These are phyloP conservation scores for Vicia sativa DNA, from an alignment of 306 rosid genomes.

Conservation along the genomic window DNA sequence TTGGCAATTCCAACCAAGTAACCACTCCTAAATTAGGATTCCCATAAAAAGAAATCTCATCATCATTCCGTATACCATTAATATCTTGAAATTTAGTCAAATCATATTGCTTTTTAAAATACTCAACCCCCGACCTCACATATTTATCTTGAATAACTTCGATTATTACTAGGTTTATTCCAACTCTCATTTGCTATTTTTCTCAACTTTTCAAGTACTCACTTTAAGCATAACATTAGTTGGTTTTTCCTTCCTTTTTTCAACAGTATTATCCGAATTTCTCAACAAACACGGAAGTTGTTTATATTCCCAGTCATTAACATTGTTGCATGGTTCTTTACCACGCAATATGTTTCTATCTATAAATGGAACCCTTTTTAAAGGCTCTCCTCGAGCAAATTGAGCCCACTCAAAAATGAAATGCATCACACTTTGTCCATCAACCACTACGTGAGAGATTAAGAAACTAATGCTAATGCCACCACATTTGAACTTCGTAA, in stretches of 20 bases:
- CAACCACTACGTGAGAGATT: constrained; percentile 52
- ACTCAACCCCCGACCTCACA: constrained; percentile 32
- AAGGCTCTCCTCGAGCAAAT: constrained; percentile 49
- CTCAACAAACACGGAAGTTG: constrained; percentile 39
- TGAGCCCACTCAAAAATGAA: constrained; percentile 57
- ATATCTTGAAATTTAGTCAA: too few species aligned
- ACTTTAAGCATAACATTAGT: constrained; percentile 40
- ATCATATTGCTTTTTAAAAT: constrained; percentile 47
- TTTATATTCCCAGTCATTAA: constrained; percentile 8
- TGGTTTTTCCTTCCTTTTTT: constrained; percentile 56
- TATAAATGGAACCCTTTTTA: constrained; percentile 44
- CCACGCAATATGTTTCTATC: constrained; percentile 30
- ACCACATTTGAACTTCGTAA: constrained; percentile 61
- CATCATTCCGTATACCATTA: too few species aligned
- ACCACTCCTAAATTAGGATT: constrained; percentile 54
- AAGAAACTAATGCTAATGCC: constrained; percentile 44
- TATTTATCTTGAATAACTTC: constrained; percentile 50
- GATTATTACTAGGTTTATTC: background rate
- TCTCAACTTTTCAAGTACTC: constrained; percentile 47
- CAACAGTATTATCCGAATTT: background rate
- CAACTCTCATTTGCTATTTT: constrained; percentile 42
- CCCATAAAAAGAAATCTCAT: constrained; percentile 48
- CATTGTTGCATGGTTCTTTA: background rate
- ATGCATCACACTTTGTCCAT: constrained; percentile 53
- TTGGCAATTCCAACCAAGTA: constrained; percentile 59